Evolutionary conservation across 164 flowering plant species (phyloP), one percentile per base, ranked within the genome.

Genomic region (Piper betle): DNA sequence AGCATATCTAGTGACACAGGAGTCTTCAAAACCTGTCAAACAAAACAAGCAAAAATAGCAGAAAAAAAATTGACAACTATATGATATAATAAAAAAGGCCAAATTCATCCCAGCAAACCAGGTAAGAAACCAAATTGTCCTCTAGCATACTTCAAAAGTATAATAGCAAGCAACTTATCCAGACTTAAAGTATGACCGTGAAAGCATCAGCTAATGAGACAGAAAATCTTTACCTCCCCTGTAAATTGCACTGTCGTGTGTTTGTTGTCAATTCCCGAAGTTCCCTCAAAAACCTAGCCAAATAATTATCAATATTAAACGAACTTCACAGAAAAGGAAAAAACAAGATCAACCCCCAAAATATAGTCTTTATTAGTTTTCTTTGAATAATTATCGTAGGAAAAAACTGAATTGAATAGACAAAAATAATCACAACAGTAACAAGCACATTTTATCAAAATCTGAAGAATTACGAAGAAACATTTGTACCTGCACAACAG

Each of bases 1-100:
- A 94, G 96, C 97, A 94, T 90, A 71, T 94, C 97, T 81, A 83
- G 41, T 40, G 97, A 90, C 56, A 94, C 99, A 53, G 99, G 99
- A 58, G 99, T 94, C 75, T 94, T 94, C 72, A 94, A 63, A 68
- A 91, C 99, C 99, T 94, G 79, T 42, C 15, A 9, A 46, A 46
- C 33, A 25, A 25, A n/a, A n/a, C n/a, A 43, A 43, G 12, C 8
- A 1, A 9, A 41, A 43, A 43, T 6, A 43, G 8, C 2, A 8
- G 8, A n/a, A n/a, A n/a, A n/a, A n/a, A n/a, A n/a, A n/a, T n/a
- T n/a, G n/a, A n/a, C n/a, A n/a, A 25, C 33, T 2, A 46, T 5
- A 46, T 2, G 50, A 25, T 25, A 25, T 25, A 25, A 25, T 25
- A 25, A 25, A 25, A 2, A 25, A 25, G 33, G 33, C 33, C 33